Base-by-base conservation (phyloP, 441 rosid species). In the Pelargonium cotyledonis region DNA sequence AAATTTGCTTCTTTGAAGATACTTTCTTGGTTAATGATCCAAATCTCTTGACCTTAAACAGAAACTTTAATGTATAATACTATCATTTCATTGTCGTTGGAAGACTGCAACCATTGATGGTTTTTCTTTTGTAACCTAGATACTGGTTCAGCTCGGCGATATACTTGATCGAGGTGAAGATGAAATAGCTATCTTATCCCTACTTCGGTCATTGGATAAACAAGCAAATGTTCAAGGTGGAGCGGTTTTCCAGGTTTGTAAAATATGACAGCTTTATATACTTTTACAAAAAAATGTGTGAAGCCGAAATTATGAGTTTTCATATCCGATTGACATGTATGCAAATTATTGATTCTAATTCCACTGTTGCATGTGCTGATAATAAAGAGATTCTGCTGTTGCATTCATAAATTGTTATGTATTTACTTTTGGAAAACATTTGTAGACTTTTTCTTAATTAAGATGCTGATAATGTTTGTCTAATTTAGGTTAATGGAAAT, bases 161-260 rank as follows among this genome's bases (percentile, higher is more conserved):
- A 78, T 88, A 70, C 85, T 91, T 23, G 97, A 91, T 76, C 88
- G 96, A 18, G 99, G 99, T 55, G 88, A 83, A 68, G 88, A 89
- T 65, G 96, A 94, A 77, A 85, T 94, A 70, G 94, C 96, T 53
- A 89, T 94, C 75, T 76, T 94, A 16, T 91, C 96, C 65, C 78
- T 89, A 67, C 68, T 94, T 64, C 84, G 82, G 73, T 91, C 88
- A 51, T 80, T 91, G 72, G 88, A 84, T 73, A 73, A 76, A 67
- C 99, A 89, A 77, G 97, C 96, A 15, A 88, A 86, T 78, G 87
- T 87, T 55, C 76, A 85, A 66, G 97, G 99, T 29, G 97, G 97
- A 72, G 99, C 94, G 43, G 89, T 94, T 68, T 91, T 94, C 65
- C 95, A 91, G 96, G 97, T 91, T 81, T 65, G 73, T 67, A 44